Evolutionary conservation across 352 stramenopile genomes (phyloP).

Genomic region (Phytophthora constricta): DNA sequence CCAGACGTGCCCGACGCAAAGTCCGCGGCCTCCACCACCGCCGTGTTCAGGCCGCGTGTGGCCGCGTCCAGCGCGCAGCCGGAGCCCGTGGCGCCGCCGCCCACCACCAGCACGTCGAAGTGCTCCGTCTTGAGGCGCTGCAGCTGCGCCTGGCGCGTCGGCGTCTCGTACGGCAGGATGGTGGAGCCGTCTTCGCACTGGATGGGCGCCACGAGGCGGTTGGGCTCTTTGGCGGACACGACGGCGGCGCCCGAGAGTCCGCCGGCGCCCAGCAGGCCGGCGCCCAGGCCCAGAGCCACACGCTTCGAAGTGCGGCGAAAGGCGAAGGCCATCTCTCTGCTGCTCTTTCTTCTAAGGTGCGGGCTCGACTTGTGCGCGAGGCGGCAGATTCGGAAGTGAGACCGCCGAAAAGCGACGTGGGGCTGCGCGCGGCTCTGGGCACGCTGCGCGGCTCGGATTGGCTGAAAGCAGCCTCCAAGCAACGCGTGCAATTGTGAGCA

Average conservation of each 20-base stretch:
- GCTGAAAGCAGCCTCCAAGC: constrained; percentile 6
- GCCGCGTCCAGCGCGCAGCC: constrained; percentile 91
- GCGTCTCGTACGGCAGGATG: constrained; percentile 87
- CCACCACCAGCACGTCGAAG: constrained; percentile 95
- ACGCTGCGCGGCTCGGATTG: no score
- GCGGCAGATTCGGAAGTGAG: constrained; percentile 50
- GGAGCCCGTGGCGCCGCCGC: constrained; percentile 92
- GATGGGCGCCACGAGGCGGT: constrained; percentile 76
- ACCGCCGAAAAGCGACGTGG: constrained; percentile 16
- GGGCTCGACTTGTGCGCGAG: constrained; percentile 16
- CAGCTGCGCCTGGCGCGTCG: constrained; percentile 71
- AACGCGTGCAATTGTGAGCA: constrained; percentile 21
- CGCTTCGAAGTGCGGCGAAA: constrained; percentile 67
- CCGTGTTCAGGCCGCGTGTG: constrained; percentile 93
- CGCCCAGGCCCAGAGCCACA: constrained; percentile 60
- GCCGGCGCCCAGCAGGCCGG: constrained; percentile 47
- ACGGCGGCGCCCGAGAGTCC: constrained; percentile 68
- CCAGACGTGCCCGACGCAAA: constrained; percentile 93
- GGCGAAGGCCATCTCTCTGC: constrained; percentile 54
- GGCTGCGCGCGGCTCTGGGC: not conserved
- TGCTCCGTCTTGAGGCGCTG: constrained; percentile 87
- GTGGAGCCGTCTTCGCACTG: constrained; percentile 84
- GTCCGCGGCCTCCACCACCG: constrained; percentile 92
- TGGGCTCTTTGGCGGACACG: constrained; percentile 76
- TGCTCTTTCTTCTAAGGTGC: constrained; percentile 25